Evolutionary conservation across 257 asterid species (phyloP).

Genomic region (Plantago elongata): DNA sequence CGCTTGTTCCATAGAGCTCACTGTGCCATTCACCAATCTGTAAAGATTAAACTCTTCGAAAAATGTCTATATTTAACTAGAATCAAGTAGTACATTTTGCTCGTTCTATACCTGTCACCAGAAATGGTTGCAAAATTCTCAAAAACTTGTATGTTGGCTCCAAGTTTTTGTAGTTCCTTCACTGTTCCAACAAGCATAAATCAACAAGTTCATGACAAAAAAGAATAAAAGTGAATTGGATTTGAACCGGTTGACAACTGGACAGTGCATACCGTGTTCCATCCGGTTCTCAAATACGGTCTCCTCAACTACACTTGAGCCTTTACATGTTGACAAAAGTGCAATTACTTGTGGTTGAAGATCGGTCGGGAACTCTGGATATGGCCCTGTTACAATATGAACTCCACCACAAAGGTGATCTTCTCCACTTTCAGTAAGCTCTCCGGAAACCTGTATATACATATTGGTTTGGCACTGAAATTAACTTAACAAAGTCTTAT

Average conservation of each 20-base stretch:
- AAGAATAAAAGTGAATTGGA: too few species aligned
- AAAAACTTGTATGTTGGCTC: slow-evolving; percentile 27
- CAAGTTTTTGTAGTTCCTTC: slow-evolving; percentile 37
- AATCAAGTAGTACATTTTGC: too few species aligned
- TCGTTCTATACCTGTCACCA: slow-evolving; percentile 23
- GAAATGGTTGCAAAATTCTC: slow-evolving; percentile 22
- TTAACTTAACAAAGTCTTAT: too few species aligned
- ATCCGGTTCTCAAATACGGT: slow-evolving; percentile 44
- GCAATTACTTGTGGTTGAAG: slow-evolving; percentile 45
- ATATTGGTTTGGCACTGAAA: too few species aligned
- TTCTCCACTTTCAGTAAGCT: neutral
- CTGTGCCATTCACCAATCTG: slow-evolving; percentile 8
- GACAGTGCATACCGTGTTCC: slow-evolving; percentile 28
- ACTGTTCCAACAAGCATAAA: slow-evolving; percentile 18
- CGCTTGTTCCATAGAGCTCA: slow-evolving; percentile 28
- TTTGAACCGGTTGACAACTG: too few species aligned
- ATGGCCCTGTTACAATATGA: slow-evolving; percentile 23
- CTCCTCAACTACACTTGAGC: slow-evolving; percentile 32
- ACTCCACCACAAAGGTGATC: slow-evolving; percentile 23
- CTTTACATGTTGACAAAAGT: slow-evolving; percentile 35
- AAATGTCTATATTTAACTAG: neutral
- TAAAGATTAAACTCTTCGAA: neutral
- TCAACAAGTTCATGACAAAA: neutral
- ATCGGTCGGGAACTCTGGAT: slow-evolving; percentile 49
- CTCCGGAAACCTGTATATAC: slow-evolving; percentile 28